phyloP scores from a whole-genome alignment of 352 stramenopile genomes.

The Phytophthora constricta region DNA sequence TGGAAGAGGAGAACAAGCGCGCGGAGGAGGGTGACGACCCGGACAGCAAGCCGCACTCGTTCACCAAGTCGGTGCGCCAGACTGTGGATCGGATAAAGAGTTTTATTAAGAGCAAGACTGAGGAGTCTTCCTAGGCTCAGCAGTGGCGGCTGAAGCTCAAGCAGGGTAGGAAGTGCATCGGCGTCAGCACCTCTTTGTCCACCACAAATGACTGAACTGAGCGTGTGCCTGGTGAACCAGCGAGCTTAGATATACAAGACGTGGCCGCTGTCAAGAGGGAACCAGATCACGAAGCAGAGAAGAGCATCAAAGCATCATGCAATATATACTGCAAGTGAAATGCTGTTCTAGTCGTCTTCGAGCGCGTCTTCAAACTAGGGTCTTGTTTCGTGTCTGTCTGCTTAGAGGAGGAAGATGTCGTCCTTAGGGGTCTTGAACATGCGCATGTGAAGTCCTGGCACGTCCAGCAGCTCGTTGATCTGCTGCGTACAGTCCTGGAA shows the following conservation, averaged over 20 bases:
- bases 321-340: slow-evolving; percentile 28
- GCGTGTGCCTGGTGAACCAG: slow-evolving; percentile 17
- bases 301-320: slow-evolving; percentile 24
- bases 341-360: slow-evolving; percentile 27
- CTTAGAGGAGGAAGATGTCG: slow-evolving; percentile 85
- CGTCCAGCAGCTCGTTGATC: slow-evolving; percentile 88
- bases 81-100: slow-evolving; percentile 91
- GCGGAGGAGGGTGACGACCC: slow-evolving; percentile 69
- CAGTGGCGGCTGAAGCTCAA: slow-evolving; percentile 4
- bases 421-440: slow-evolving; percentile 83
- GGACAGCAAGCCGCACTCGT: slow-evolving; percentile 85
- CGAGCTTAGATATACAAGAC: slow-evolving; percentile 14
- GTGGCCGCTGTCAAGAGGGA: slow-evolving; percentile 21
- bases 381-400: not conserved
- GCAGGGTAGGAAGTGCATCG: slow-evolving; percentile 18
- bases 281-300: slow-evolving; percentile 12
- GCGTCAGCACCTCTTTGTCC: slow-evolving; percentile 25
- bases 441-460: slow-evolving; percentile 81
- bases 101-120: slow-evolving; percentile 81
- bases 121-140: slow-evolving; percentile 31
- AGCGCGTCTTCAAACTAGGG: too few relatives aligned
- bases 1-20: slow-evolving; percentile 86
- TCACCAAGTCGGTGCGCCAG: slow-evolving; percentile 76
- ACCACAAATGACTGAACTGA: slow-evolving; percentile 16
- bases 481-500: slow-evolving; percentile 81